These are phyloP conservation scores for Xylaria scruposa DNA, from an alignment of 495 filamentous ascomycete species.

Conservation along the genomic window DNA sequence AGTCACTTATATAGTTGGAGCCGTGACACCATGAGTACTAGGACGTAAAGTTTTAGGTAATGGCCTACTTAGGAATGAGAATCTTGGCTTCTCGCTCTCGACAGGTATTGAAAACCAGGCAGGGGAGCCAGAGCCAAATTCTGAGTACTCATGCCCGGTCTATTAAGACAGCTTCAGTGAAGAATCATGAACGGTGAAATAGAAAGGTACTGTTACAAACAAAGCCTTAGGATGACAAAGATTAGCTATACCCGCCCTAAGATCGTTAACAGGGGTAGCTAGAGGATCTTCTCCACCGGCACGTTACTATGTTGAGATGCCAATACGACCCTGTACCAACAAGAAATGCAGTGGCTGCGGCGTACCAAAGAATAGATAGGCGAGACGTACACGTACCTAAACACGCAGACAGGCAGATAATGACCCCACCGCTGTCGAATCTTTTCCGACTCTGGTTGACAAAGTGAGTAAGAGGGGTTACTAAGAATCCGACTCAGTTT, in stretches of 20 bases:
- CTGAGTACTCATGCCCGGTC: no score
- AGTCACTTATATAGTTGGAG: no score
- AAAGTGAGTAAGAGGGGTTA: not conserved
- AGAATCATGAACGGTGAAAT: no score
- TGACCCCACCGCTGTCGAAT: not conserved
- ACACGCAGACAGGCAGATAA: not conserved
- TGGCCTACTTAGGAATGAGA: not conserved
- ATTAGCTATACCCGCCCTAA: no score
- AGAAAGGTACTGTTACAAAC: no score
- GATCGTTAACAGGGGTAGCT: not conserved
- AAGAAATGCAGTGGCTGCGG: not conserved
- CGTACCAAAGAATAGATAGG: conserved; percentile 1
- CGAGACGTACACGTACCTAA: not conserved
- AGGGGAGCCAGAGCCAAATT: no score
- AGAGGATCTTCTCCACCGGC: not conserved
- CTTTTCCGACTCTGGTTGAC: not conserved
- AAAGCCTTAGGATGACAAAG: no score
- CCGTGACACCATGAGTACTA: no score
- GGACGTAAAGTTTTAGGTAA: no score
- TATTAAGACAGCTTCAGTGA: no score
- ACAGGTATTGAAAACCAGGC: not conserved
- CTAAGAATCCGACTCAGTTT: not conserved
- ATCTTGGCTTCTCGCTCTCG: not conserved
- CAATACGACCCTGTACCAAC: conserved; percentile 3
- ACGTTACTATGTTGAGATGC: not conserved